Conservation (phyloP, 192 early-diverging fungal species). For the Ambispora gerdemannii region DNA sequence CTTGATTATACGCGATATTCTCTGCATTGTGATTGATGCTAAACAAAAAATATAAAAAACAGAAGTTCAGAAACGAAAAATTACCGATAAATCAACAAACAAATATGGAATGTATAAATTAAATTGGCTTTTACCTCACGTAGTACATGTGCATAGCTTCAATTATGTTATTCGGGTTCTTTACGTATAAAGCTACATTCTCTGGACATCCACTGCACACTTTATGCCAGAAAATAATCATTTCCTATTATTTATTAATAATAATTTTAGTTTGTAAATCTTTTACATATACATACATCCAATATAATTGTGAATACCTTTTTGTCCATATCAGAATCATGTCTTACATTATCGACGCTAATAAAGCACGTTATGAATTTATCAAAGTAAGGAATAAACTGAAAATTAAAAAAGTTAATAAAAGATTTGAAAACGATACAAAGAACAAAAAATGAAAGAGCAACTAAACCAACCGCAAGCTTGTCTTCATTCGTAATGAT, state of each 20-base stretch:
- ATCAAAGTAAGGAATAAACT: constrained; percentile 16
- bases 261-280: not conserved
- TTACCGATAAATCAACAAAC: not conserved
- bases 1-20: constrained; percentile 32
- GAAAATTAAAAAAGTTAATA: not conserved
- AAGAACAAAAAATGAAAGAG: not conserved
- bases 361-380: constrained; percentile 6
- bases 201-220: constrained; percentile 13
- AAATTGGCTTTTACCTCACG: constrained; percentile 9
- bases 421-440: not conserved
- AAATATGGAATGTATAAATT: not conserved
- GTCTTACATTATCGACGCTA: constrained; percentile 1
- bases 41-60: not conserved
- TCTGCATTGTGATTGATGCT: constrained; percentile 23
- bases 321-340: constrained; percentile 26
- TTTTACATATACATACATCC: no score
- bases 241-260: constrained; percentile 4
- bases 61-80: not conserved
- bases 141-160: constrained; percentile 19
- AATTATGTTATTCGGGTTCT: not conserved
- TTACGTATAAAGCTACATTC: not conserved
- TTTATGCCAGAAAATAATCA: constrained; percentile 18
- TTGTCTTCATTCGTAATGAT: constrained; percentile 9
- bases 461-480: not conserved
- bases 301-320: not conserved